Evolutionary conservation across 2,329 filamentous ascomycete species (phyloP), one percentile per base, ranked within the genome.

Genomic region (Verticillium nubilum): DNA sequence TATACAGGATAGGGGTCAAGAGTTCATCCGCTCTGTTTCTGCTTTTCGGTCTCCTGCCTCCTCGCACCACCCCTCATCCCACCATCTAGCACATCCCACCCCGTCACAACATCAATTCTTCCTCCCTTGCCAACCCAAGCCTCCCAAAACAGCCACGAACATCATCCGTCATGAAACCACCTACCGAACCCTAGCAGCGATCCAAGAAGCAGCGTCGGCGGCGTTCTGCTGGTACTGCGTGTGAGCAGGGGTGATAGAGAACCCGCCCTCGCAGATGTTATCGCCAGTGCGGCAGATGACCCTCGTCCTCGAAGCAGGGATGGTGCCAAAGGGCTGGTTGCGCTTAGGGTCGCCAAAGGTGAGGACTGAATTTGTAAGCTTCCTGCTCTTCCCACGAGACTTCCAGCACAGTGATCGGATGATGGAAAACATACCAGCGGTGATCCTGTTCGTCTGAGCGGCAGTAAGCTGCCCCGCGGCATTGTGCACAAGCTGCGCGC

Each of bases 401-500:
- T 3, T n/a, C 9, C 29, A 9, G 3, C 29, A 31, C 13, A 2
- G 7, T 31, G 6, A 31, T 31, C 52, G 53, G 59, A 10, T 26
- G 35, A 60, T 12, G 25, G 15, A 58, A 57, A 31, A 62, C 62
- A 6, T 56, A 63, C 42, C 68, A 3, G 69, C 70, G 6, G 67
- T 64, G 50, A 74, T 64, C 57, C 67, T 69, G 63, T 60, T 60
- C 9, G 67, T 58, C 12, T 62, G 63, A 6, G 68, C 80, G 69
- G 80, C 53, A 1, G 69, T 64, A 33, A 76, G 67, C 59, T 64
- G 61, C 6, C 65, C 67, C 26, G 76, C 77, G 1, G 76, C 77
- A 28, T 79, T 77, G 68, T 80, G 79, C 1, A 79, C 76, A 6
- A 72, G 63, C 65, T 68, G 70, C 25, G 67, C 66, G 54, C 70